A percentile compares a stretch with the other conserved stretches of the same genome.
These are phyloP conservation scores for Trypanosoma theileri DNA, from an alignment of 208 protist species.

Conservation along the genomic window DNA sequence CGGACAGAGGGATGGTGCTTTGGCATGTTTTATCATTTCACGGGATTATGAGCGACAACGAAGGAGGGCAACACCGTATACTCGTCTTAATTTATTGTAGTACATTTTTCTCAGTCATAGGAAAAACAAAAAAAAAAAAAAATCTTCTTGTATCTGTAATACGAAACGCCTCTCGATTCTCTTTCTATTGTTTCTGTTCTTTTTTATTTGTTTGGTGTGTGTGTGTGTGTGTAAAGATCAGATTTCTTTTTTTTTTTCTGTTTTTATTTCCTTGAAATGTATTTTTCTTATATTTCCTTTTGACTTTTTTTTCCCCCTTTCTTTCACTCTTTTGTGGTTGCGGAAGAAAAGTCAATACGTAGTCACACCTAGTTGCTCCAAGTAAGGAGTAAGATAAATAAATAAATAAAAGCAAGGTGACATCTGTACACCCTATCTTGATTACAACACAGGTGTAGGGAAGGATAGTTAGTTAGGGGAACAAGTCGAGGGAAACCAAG, in stretches of 20 bases:
- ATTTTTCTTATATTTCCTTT: neutral
- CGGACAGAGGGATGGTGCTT: conserved; percentile 37
- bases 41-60: conserved; percentile 25
- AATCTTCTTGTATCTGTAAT: neutral
- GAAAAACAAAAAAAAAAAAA: conserved; percentile 1
- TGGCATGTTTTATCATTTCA: conserved; percentile 40
- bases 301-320: too few species aligned
- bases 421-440: neutral
- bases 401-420: neutral
- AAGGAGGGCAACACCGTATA: conserved; percentile 1
- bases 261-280: neutral
- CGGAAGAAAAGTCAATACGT: too few species aligned
- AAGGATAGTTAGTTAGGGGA: neutral
- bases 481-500: neutral
- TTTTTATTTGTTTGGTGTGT: too few species aligned
- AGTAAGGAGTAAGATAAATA: too few species aligned
- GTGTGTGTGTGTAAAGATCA: too few species aligned
- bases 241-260: neutral
- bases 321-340: too few species aligned
- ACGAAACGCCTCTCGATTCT: neutral
- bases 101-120: neutral
- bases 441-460: neutral
- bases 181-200: conserved; percentile 1
- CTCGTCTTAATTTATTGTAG: conserved; percentile 19
- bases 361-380: too few species aligned